A percentile compares a stretch with the other conserved stretches of the same genome.
Evolutionary conservation across 2,329 filamentous ascomycete species (phyloP).

Genomic region (Verticillium dahliae): DNA sequence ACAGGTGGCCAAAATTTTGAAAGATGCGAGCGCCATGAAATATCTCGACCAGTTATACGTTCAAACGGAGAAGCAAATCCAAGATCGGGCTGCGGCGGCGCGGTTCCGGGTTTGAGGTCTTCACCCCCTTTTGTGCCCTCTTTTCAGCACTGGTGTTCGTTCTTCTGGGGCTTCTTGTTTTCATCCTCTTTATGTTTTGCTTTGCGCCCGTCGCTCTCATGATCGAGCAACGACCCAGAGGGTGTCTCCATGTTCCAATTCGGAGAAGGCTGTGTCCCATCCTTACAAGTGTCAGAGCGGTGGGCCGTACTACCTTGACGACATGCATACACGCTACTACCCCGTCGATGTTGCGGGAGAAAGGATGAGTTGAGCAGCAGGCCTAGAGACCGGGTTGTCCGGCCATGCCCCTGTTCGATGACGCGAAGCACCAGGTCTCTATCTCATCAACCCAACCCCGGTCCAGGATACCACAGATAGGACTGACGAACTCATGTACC

Average conservation of each 20-base stretch:
- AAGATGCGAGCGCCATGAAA: constrained; percentile 77
- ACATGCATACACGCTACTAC: not conserved
- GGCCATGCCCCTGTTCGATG: not conserved
- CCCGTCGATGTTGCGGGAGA: not conserved
- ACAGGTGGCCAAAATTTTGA: constrained; percentile 81
- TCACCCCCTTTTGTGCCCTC: not conserved
- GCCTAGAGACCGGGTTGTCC: not conserved
- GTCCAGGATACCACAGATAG: not conserved
- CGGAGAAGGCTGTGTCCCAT: no score
- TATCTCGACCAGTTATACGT: constrained; percentile 77
- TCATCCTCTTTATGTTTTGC: not conserved
- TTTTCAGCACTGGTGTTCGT: not conserved
- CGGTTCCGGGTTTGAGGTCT: constrained; percentile 26
- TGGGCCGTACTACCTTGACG: not conserved
- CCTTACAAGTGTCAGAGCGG: not conserved
- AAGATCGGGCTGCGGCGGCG: constrained; percentile 49
- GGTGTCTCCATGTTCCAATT: no score
- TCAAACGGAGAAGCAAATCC: constrained; percentile 72
- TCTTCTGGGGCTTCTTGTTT: not conserved
- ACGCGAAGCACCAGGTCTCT: not conserved
- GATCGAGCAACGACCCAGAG: not conserved
- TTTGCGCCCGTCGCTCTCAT: not conserved
- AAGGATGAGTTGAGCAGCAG: not conserved
- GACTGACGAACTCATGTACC: not conserved
- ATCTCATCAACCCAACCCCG: not conserved